phyloP scores from a whole-genome alignment of 306 rosid genomes.

The Macrotyloma uniflorum region DNA sequence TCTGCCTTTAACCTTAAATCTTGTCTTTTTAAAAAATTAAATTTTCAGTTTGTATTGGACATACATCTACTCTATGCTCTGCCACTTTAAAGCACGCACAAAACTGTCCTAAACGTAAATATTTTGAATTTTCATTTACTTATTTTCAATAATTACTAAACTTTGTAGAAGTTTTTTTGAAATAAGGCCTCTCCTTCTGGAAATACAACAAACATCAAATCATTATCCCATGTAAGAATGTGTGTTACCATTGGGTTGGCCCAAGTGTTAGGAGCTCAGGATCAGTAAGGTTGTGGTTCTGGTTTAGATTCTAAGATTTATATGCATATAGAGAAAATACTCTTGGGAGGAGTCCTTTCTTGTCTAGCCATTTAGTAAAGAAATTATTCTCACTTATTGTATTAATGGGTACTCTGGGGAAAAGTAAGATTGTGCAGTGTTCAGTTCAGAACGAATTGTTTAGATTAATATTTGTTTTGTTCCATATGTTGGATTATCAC shows the following conservation, averaged over 20 bases:
- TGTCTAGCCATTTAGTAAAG: background rate
- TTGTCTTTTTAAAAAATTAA: background rate
- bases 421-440: background rate
- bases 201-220: background rate
- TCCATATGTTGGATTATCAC: conserved; percentile 32
- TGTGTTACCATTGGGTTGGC: background rate
- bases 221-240: background rate
- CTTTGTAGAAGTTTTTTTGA: background rate
- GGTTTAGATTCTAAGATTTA: background rate
- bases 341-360: background rate
- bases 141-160: background rate
- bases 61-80: background rate
- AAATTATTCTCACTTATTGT: background rate
- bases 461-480: conserved; percentile 13
- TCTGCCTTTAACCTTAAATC: background rate
- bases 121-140: background rate
- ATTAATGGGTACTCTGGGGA: background rate
- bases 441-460: conserved; percentile 13
- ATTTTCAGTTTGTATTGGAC: background rate
- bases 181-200: background rate
- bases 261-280: background rate
- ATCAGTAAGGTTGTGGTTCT: background rate
- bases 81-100: background rate
- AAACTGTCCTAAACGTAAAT: background rate
- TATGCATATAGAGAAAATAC: background rate